These are phyloP conservation scores for Alloteropsis angusta DNA, from an alignment of 202 grass and related monocot species.

Conservation along the genomic window DNA sequence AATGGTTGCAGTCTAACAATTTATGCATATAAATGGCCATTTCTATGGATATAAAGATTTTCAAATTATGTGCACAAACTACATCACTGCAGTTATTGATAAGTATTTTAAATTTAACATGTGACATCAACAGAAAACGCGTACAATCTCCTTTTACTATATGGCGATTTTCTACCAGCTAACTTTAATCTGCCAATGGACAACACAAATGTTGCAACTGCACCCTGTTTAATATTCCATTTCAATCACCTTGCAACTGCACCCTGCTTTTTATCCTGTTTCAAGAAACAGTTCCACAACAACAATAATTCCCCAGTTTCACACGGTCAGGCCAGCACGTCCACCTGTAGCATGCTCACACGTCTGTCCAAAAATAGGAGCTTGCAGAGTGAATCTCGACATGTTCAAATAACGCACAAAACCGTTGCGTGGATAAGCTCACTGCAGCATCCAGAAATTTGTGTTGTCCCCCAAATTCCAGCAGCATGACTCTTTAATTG, in stretches of 20 bases:
- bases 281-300: neutral
- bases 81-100: neutral
- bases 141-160: neutral
- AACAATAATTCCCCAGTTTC: neutral
- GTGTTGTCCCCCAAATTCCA: neutral
- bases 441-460: neutral
- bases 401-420: neutral
- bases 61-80: neutral
- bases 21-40: neutral
- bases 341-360: neutral
- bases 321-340: neutral
- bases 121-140: neutral
- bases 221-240: neutral
- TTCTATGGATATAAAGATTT: neutral
- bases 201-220: neutral
- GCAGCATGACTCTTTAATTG: neutral
- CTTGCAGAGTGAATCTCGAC: neutral
- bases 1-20: neutral
- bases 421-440: neutral
- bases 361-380: neutral
- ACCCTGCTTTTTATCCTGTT: neutral
- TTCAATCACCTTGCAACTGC: neutral
- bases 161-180: neutral
- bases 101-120: neutral
- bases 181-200: neutral